These are phyloP conservation scores for Hippophae tibetana DNA, from an alignment of 306 rosid species.

Conservation along the genomic window DNA sequence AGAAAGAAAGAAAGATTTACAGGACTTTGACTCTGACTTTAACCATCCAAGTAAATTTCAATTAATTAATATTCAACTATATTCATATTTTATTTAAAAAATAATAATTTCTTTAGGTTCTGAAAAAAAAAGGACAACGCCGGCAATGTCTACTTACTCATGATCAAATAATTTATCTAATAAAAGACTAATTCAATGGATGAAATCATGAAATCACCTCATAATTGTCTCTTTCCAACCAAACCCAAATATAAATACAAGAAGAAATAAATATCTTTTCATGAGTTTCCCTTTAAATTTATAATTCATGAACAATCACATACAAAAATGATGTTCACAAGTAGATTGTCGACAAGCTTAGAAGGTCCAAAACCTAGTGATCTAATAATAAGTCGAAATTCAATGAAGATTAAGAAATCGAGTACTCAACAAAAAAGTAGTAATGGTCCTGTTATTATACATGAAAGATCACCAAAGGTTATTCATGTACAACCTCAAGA, in stretches of 20 bases:
- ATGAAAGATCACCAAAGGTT: conserved; percentile 26
- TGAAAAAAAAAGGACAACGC: background rate
- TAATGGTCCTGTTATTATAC: conserved; percentile 17
- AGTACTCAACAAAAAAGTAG: background rate
- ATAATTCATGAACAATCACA: background rate
- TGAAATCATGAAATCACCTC: background rate
- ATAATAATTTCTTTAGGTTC: background rate
- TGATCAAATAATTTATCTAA: background rate
- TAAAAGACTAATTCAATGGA: background rate
- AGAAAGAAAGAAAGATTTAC: background rate
- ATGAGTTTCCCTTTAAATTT: background rate
- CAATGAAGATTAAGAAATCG: conserved; percentile 10
- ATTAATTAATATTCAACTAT: background rate
- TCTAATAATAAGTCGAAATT: conserved; percentile 9
- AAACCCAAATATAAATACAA: background rate
- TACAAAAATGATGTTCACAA: conserved; percentile 14
- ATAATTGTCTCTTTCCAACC: background rate
- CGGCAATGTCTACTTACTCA: background rate
- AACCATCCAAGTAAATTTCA: background rate
- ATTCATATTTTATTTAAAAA: background rate
- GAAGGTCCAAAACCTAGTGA: conserved; percentile 33
- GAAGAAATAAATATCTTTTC: background rate
- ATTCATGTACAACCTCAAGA: conserved; percentile 35
- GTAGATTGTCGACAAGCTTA: conserved; percentile 2
- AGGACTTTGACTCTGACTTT: background rate